phyloP scores from a whole-genome alignment of 1,139 yeast genomes.

The Debaryomycetaceae sp. region DNA sequence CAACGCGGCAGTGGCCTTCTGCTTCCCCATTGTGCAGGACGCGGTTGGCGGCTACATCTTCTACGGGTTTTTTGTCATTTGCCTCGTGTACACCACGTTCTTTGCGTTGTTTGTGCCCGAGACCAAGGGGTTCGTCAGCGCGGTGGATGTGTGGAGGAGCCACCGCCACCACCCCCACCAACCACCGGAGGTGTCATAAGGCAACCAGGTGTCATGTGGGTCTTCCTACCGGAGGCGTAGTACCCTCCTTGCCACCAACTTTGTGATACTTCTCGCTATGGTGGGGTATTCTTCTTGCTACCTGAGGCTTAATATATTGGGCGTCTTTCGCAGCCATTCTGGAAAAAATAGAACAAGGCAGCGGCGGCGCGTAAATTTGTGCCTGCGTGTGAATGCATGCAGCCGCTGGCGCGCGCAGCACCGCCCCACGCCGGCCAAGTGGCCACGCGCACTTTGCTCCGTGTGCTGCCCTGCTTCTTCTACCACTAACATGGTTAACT shows the following conservation, averaged over 20 bases:
- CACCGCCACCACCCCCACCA: too few species aligned
- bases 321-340: too few species aligned
- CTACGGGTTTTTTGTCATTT: slow-evolving; percentile 22
- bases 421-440: not conserved
- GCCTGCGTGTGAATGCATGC: not conserved
- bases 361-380: not conserved
- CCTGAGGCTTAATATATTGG: too few species aligned
- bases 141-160: slow-evolving; percentile 29
- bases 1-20: slow-evolving; percentile 70
- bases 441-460: not conserved
- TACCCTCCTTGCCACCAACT: not conserved
- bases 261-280: not conserved
- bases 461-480: too few species aligned
- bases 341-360: slow-evolving; percentile 1
- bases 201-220: too few species aligned
- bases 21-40: slow-evolving; percentile 55
- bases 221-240: not conserved
- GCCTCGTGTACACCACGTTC: slow-evolving; percentile 17
- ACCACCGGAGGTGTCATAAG: too few species aligned
- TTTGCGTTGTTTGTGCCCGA: slow-evolving; percentile 29
- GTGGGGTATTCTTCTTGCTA: not conserved
- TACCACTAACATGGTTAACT: slow-evolving; percentile 33
- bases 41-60: slow-evolving; percentile 27
- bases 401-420: slow-evolving; percentile 1
- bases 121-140: slow-evolving; percentile 24